Percentiles rank a stretch among this genome's conserved stretches.
Evolutionary conservation across 345 rosid species (phyloP).

Genomic region (Combretum micranthum): DNA sequence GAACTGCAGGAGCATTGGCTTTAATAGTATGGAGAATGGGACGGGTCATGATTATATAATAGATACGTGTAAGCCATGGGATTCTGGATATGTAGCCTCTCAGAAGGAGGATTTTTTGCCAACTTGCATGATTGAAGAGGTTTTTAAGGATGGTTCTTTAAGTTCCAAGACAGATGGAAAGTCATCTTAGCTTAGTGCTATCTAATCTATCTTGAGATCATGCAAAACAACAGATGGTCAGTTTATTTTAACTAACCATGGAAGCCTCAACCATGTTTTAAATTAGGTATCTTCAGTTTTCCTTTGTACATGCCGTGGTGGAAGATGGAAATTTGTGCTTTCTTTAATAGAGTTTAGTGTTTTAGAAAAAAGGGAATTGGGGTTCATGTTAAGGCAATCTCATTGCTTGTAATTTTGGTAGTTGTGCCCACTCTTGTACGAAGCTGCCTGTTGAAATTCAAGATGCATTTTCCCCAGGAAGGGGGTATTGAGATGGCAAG

Average conservation of each 20-base stretch:
- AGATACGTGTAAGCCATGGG: conserved; percentile 44
- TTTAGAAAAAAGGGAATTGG: not conserved
- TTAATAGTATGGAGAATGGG: conserved; percentile 25
- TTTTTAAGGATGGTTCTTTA: conserved; percentile 40
- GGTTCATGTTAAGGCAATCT: conserved; percentile 1
- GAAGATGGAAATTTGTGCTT: conserved; percentile 3
- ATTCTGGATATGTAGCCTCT: conserved; percentile 19
- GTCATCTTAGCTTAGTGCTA: not conserved
- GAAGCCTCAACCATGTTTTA: not conserved
- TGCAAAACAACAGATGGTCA: not conserved
- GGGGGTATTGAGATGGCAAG: no score
- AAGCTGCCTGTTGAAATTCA: no score
- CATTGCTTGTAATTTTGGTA: no score
- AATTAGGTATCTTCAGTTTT: not conserved
- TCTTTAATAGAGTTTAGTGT: not conserved
- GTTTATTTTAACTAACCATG: not conserved
- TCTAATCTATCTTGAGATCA: not conserved
- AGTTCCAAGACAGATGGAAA: conserved; percentile 27
- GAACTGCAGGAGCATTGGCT: conserved; percentile 11
- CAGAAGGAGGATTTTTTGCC: conserved; percentile 46
- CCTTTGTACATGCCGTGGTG: conserved; percentile 7
- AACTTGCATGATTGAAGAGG: conserved; percentile 53
- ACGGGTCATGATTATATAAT: conserved; percentile 28
- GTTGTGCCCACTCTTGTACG: no score
- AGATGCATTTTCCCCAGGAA: no score